Evolutionary conservation across 345 rosid genomes (phyloP), one percentile per base, ranked within the genome.

Genomic region (Acer yangbiense): DNA sequence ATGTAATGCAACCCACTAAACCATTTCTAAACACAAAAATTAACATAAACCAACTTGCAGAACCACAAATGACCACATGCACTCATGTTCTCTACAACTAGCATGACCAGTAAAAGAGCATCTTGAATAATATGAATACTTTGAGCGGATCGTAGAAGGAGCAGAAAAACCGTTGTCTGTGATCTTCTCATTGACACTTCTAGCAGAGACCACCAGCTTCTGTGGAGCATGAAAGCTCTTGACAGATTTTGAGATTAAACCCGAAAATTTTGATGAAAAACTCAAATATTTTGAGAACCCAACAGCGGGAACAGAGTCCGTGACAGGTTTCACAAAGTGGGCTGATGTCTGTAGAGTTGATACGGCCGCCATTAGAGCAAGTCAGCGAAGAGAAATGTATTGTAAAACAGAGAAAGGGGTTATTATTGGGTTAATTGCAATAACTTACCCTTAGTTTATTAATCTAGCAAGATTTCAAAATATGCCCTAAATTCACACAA

Each of bases 351-450:
- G 54, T 6, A 75, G 58, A 9, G 84, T 27, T 0, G 83, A 79
- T 44, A 82, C 68, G 46, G 86, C 82, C 77, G 85, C 90, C 90
- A 86, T 87, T 72, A 65, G 73, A 75, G 76, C 18, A 11, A 44
- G n/a, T 25, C 18, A 32, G 29, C 3, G 1, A 16, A 7, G 20
- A 50, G 18, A 12, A 60, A 46, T 8, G 21, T 7, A 43, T 7
- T 43, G 6, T 7, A 43, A 43, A 7, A 43, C 8, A 9, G 10
- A 43, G 46, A 43, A 9, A 43, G 9, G 46, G 46, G 46, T 43
- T 43, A 32, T 4, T 32, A 4, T 32, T 32, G 39, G 6, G 39
- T 32, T 32, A 32, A 32, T 32, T 32, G 6, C 39, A 32, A 3
- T 32, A 32, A 2, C 39, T 32, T 32, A 32, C 39, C 39, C 6